phyloP scores from a whole-genome alignment of 1,139 yeast species.

The Pichia sp. region DNA sequence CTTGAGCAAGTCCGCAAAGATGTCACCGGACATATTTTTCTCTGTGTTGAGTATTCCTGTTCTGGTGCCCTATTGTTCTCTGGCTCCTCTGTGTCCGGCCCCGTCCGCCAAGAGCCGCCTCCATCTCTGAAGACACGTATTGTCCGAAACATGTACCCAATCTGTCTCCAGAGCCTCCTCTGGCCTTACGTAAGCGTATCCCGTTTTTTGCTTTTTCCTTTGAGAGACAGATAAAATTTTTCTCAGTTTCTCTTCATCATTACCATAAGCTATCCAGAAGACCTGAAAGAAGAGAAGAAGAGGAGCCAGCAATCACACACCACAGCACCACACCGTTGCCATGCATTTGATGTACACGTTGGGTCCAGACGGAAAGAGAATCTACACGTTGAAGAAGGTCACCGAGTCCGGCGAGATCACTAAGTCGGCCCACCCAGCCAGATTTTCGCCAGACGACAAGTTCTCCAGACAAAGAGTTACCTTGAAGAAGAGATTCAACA shows the following conservation, averaged over 20 bases:
- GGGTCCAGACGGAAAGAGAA: conserved; percentile 91
- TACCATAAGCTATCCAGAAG: neutral
- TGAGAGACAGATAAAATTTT: neutral
- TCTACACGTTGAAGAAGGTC: conserved; percentile 81
- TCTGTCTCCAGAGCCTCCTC: neutral
- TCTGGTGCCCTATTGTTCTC: neutral
- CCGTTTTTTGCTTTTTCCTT: neutral
- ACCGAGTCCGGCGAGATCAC: conserved; percentile 90
- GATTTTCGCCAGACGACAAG: conserved; percentile 99
- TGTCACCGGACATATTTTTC: conserved; percentile 30
- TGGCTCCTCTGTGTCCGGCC: neutral
- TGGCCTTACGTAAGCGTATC: neutral
- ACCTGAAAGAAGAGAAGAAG: no score
- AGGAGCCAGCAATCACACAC: neutral
- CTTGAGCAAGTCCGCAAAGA: conserved; percentile 43
- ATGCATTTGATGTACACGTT: conserved; percentile 99
- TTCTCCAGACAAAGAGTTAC: conserved; percentile 99
- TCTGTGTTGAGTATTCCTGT: neutral
- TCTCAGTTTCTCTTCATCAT: neutral
- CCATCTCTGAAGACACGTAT: no score
- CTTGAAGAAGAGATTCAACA: conserved; percentile 85
- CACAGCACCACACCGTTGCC: neutral
- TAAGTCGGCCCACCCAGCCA: conserved; percentile 98
- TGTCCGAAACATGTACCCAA: neutral
- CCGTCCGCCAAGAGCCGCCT: no score